Conservation (phyloP, 805 yeast species). For the Torulaspora quercuum region DNA sequence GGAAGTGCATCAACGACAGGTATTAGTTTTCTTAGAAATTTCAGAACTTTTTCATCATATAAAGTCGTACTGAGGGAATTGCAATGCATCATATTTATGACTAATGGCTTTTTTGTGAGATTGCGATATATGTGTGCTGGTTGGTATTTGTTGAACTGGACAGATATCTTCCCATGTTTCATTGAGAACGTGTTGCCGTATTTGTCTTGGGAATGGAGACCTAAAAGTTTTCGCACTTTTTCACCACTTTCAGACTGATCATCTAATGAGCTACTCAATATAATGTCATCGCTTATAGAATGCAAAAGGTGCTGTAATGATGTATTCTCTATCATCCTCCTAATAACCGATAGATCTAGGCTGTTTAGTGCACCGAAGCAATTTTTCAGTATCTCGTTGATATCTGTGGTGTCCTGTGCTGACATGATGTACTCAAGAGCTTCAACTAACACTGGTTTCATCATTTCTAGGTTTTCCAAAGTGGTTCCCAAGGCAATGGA, state of each 20-base stretch:
- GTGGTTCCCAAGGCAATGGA: slow-evolving; percentile 58
- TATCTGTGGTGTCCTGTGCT: slow-evolving; percentile 13
- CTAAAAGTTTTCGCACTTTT: slow-evolving; percentile 16
- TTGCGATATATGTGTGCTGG: slow-evolving; percentile 38
- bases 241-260: slow-evolving; percentile 7
- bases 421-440: slow-evolving; percentile 42
- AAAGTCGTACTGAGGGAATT: slow-evolving; percentile 25
- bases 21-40: slow-evolving; percentile 33
- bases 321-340: slow-evolving; percentile 16
- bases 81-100: slow-evolving; percentile 20
- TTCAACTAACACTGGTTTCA: slow-evolving; percentile 55
- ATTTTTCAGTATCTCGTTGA: slow-evolving; percentile 19
- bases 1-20: slow-evolving; percentile 38
- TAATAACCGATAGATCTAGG: slow-evolving; percentile 24
- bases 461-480: slow-evolving; percentile 49
- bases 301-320: slow-evolving; percentile 24
- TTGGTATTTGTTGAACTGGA: slow-evolving; percentile 33
- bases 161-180: slow-evolving; percentile 24
- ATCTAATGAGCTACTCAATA: slow-evolving; percentile 10
- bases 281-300: slow-evolving; percentile 22
- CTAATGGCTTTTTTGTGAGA: slow-evolving; percentile 36
- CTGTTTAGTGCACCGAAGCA: slow-evolving; percentile 29
- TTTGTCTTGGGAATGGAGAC: slow-evolving; percentile 17
- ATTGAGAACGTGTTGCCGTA: slow-evolving; percentile 23
- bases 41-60: slow-evolving; percentile 26